Percentiles rank a stretch among this genome's conserved stretches.
Conservation (phyloP, 169 alveolate genomes). For the Plasmodium yoelii region DNA sequence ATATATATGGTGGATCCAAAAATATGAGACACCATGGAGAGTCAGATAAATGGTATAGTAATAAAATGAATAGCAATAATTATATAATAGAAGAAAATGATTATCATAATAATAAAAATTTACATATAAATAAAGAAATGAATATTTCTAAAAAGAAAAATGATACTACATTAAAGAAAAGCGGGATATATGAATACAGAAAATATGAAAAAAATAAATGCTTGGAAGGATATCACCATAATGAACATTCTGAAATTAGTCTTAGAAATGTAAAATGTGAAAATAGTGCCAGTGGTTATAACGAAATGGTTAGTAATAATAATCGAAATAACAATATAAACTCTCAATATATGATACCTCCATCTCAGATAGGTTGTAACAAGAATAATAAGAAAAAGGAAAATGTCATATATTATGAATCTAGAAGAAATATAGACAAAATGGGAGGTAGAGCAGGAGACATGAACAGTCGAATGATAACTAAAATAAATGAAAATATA, state of each 20-base stretch:
- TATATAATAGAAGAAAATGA: too few species aligned
- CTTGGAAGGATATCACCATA: conserved; percentile 24
- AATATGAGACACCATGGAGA: neutral
- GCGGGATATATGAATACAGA: neutral
- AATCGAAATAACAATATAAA: neutral
- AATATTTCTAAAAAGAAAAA: conserved; percentile 26
- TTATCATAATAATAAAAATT: conserved; percentile 11
- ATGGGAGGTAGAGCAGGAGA: neutral
- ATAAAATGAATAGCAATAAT: too few species aligned
- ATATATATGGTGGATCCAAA: neutral
- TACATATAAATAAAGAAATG: conserved; percentile 10
- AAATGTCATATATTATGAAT: neutral
- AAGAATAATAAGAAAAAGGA: neutral
- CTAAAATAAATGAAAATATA: neutral
- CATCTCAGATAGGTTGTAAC: neutral
- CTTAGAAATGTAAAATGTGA: conserved; percentile 47
- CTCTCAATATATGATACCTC: neutral
- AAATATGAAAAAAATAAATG: conserved; percentile 32
- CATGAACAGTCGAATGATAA: neutral
- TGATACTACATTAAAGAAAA: conserved; percentile 26
- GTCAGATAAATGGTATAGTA: too few species aligned
- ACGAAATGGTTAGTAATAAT: conserved; percentile 13
- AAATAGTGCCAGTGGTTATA: conserved; percentile 21
- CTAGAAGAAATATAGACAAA: neutral
- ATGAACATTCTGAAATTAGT: conserved; percentile 12